Evolutionary conservation across 805 yeast species (phyloP).

Genomic region (Zygoascus biomembranicola): DNA sequence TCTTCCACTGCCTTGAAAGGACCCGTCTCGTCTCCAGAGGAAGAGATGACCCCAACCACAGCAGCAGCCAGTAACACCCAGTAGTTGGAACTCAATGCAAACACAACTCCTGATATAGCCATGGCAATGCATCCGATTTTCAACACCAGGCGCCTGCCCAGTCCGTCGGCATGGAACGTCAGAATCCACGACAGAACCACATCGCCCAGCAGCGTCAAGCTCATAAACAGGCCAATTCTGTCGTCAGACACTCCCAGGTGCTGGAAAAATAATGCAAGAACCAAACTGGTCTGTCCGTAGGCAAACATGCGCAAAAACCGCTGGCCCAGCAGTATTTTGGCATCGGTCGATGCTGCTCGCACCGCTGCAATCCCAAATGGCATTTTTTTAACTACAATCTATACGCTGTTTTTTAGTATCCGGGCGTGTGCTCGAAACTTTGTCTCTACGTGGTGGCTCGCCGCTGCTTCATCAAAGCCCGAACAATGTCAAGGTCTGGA

Average conservation of each 20-base stretch:
- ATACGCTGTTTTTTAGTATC: background rate
- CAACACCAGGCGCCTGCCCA: conserved; percentile 64
- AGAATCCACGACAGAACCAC: conserved; percentile 58
- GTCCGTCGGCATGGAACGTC: conserved; percentile 67
- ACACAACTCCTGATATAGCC: conserved; percentile 57
- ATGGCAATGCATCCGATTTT: conserved; percentile 56
- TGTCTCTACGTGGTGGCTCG: too few relatives aligned
- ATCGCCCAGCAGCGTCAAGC: conserved; percentile 73
- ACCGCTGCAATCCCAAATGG: background rate
- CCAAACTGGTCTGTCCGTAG: conserved; percentile 74
- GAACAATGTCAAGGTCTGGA: background rate
- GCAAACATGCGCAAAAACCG: conserved; percentile 65
- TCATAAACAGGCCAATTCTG: conserved; percentile 70
- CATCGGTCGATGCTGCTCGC: conserved; percentile 33
- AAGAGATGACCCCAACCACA: conserved; percentile 76
- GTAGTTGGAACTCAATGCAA: conserved; percentile 49
- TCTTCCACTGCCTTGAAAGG: conserved; percentile 86
- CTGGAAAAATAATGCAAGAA: conserved; percentile 58
- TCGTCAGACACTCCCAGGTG: conserved; percentile 47
- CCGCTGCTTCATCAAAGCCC: too few relatives aligned
- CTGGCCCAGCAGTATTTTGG: conserved; percentile 56
- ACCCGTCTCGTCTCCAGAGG: conserved; percentile 85
- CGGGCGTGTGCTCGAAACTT: background rate
- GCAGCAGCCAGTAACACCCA: conserved; percentile 58
- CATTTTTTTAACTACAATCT: background rate